These are phyloP conservation scores for Chlamydomonas applanata DNA, from an alignment of 139 green algal genomes.

Conservation along the genomic window DNA sequence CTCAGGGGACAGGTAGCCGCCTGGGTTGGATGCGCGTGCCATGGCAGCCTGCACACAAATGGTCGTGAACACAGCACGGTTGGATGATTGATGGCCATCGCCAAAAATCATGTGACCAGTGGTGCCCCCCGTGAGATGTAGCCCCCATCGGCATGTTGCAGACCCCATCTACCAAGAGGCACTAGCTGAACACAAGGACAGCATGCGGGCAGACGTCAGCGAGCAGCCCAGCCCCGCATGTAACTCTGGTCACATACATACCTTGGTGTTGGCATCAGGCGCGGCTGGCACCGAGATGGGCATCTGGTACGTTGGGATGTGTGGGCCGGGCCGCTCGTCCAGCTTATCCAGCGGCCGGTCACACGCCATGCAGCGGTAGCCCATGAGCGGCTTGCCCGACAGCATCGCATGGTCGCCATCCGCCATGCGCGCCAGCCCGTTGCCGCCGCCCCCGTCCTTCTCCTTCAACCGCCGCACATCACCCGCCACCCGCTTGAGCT, in stretches of 20 bases:
- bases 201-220: no score
- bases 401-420: slow-evolving; percentile 62
- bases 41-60: slow-evolving; percentile 8
- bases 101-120: no score
- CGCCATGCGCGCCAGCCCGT: slow-evolving; percentile 8
- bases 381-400: slow-evolving; percentile 40
- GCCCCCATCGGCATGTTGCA: no score
- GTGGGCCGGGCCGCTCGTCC: slow-evolving; percentile 37
- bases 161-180: no score
- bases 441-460: neutral
- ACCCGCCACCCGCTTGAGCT: slow-evolving; percentile 13
- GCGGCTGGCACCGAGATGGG: slow-evolving; percentile 2
- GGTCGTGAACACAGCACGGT: no score
- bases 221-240: no score
- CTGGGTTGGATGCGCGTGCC: neutral
- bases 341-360: slow-evolving; percentile 59
- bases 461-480: slow-evolving; percentile 15
- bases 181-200: no score
- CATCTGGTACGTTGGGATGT: slow-evolving; percentile 45
- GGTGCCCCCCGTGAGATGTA: no score
- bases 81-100: no score
- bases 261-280: neutral
- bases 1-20: neutral
- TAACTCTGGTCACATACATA: neutral
- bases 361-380: slow-evolving; percentile 55